Conservation (phyloP, 257 asterid species). For the Solanum chilense region DNA sequence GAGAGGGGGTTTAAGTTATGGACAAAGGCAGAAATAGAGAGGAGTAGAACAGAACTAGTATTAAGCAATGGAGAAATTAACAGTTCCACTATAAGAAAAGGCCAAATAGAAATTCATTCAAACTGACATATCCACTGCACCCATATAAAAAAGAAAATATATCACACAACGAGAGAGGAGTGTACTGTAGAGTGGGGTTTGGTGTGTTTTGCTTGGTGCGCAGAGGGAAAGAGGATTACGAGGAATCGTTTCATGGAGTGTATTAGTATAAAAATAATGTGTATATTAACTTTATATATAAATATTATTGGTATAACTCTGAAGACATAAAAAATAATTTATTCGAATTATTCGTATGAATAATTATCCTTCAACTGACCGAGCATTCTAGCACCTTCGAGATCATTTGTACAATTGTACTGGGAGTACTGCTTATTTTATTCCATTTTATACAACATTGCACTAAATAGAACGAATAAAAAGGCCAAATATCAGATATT, state of each 20-base stretch:
- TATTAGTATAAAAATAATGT: no score
- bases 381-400: neutral
- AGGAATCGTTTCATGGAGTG: neutral
- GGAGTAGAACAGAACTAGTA: neutral
- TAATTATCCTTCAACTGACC: no score
- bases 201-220: neutral
- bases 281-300: no score
- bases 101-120: slow-evolving; percentile 19
- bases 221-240: neutral
- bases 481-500: neutral
- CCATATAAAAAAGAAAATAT: neutral
- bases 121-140: slow-evolving; percentile 22
- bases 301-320: no score
- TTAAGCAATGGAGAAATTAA: neutral
- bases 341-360: no score
- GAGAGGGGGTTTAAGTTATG: neutral
- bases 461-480: neutral
- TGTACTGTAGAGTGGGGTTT: neutral
- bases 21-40: neutral
- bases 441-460: neutral
- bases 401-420: neutral
- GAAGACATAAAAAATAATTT: no score
- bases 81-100: slow-evolving; percentile 4
- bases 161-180: neutral
- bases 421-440: neutral